Conservation (phyloP, 495 filamentous ascomycete species). For the Penicillium silybi region DNA sequence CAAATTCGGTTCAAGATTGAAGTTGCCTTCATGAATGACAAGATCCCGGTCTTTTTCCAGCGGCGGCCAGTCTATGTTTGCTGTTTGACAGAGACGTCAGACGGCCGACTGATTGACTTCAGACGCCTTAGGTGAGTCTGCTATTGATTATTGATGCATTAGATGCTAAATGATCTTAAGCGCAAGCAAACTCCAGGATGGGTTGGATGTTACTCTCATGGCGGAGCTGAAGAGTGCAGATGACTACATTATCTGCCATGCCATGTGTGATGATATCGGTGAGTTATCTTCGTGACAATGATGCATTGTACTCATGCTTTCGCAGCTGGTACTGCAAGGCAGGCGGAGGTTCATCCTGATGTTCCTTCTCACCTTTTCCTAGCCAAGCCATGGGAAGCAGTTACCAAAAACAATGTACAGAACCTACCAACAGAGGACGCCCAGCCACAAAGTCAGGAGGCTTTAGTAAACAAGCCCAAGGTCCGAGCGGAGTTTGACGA, state of each 20-base stretch:
- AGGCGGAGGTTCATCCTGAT: slow-evolving; percentile 57
- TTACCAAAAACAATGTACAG: neutral
- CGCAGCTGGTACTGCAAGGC: slow-evolving; percentile 70
- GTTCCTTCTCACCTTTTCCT: slow-evolving; percentile 57
- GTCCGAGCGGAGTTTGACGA: slow-evolving; percentile 29
- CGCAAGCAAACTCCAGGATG: slow-evolving; percentile 61
- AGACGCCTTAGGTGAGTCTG: slow-evolving; percentile 60
- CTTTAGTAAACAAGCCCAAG: neutral
- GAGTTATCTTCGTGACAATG: slow-evolving; percentile 7
- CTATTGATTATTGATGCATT: neutral
- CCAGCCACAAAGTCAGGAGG: neutral
- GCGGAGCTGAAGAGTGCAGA: slow-evolving; percentile 51
- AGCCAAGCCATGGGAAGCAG: neutral
- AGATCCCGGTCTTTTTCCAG: slow-evolving; percentile 56
- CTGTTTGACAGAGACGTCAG: slow-evolving; percentile 71
- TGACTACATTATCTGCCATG: slow-evolving; percentile 64
- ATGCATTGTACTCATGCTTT: neutral
- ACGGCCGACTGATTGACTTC: slow-evolving; percentile 73
- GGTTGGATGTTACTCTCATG: slow-evolving; percentile 58
- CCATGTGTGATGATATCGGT: slow-evolving; percentile 88
- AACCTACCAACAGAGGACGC: neutral
- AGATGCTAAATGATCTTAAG: slow-evolving; percentile 30
- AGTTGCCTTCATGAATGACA: slow-evolving; percentile 70
- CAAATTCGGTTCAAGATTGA: slow-evolving; percentile 62
- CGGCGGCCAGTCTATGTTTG: slow-evolving; percentile 61